phyloP scores from a whole-genome alignment of 768 basidiomycete genomes.

The Candolleomyces eurysporus region DNA sequence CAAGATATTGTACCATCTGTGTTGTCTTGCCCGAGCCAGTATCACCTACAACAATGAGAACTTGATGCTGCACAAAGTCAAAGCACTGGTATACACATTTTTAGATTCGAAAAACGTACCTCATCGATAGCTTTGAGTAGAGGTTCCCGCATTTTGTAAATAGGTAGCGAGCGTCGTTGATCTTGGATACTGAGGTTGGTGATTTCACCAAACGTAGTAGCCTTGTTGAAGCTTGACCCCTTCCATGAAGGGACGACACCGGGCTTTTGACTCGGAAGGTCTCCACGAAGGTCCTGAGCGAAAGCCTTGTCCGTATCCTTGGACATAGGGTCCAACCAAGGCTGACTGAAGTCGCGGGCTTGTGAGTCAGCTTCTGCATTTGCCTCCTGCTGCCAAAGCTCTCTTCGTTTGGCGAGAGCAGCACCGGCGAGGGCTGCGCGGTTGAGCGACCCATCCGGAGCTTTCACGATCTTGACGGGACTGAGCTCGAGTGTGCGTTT shows the following conservation, averaged over 20 bases:
- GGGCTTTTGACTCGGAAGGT: slow-evolving; percentile 81
- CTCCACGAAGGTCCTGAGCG: slow-evolving; percentile 87
- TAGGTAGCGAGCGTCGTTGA: slow-evolving; percentile 87
- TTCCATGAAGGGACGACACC: slow-evolving; percentile 89
- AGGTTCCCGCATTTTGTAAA: slow-evolving; percentile 91
- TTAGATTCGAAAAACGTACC: slow-evolving; percentile 44
- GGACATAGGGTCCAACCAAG: slow-evolving; percentile 99
- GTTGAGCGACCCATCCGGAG: slow-evolving; percentile 96
- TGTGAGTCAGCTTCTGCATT: slow-evolving; percentile 95
- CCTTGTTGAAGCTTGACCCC: slow-evolving; percentile 89
- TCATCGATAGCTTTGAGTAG: slow-evolving; percentile 87
- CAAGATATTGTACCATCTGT: slow-evolving; percentile 98
- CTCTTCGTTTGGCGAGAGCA: slow-evolving; percentile 88
- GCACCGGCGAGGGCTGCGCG: slow-evolving; percentile 93
- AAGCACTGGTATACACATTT: not conserved
- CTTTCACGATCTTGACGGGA: slow-evolving; percentile 98
- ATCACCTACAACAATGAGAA: slow-evolving; percentile 97
- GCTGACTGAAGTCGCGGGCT: slow-evolving; percentile 90
- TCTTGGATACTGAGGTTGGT: slow-evolving; percentile 90
- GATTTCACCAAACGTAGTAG: slow-evolving; percentile 93
- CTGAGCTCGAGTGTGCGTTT: slow-evolving; percentile 93
- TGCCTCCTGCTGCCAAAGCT: slow-evolving; percentile 89
- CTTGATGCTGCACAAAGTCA: slow-evolving; percentile 69
- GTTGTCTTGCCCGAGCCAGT: slow-evolving; percentile 99
- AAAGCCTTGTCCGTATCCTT: slow-evolving; percentile 83